Evolutionary conservation across 768 basidiomycete species (phyloP), one percentile per base, ranked within the genome.

Genomic region (Amanita pallidorosea): DNA sequence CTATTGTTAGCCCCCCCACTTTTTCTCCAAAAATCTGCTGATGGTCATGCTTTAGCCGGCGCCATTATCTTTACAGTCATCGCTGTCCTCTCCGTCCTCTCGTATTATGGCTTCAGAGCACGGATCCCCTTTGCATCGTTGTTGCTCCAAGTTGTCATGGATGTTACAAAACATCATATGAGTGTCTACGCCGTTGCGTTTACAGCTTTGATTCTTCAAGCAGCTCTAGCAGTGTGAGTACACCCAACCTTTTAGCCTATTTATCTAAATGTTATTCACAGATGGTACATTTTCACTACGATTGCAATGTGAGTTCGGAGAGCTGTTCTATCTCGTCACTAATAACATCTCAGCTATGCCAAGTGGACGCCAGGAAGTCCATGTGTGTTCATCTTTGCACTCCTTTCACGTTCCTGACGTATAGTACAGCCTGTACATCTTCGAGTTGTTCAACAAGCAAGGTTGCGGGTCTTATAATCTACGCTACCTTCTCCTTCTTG

Each of bases 21-120:
- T 6, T 27, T 27, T 27, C n/a, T 31, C 27, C 37, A 51, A 59
- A n/a, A 11, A 23, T 17, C 33, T n/a, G 1, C 41, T 48, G 44
- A 47, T 22, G 3, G 29, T 38, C 9, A 6, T 47, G 53, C 38
- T 41, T 55, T 60, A 86, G 84, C 85, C 44, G 88, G 84, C 7
- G 88, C 89, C 2, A 85, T 91, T 58, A 81, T 91, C 53, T 89
- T 89, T 70, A 85, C 86, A 2, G 64, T 91, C 51, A 83, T 92
- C 52, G 85, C 88, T 1, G 54, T 90, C 25, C 62, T 92, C 49
- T 88, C 86, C 1, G 62, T 90, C 7, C 60, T 91, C 12, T 76
- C 82, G 23, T 91, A 91, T 68, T 87, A 73, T 56, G 87, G 81
- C 17, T 83, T 77, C 60, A 72, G 73, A 50, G 74, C 74, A 7